Evolutionary conservation across 768 basidiomycete species (phyloP), one percentile per base, ranked within the genome.

Genomic region (Astraeus odoratus): DNA sequence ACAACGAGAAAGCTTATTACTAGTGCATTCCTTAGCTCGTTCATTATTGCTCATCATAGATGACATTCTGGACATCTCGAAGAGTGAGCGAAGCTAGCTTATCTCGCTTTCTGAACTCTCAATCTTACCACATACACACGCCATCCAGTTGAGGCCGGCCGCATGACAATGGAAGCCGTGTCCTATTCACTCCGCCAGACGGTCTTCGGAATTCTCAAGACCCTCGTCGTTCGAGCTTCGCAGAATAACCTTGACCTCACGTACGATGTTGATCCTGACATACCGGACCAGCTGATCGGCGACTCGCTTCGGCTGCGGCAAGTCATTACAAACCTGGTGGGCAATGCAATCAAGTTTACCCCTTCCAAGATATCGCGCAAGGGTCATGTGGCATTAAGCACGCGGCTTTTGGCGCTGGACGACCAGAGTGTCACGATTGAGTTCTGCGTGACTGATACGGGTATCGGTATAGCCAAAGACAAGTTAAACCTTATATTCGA

Each of bases 111-210:
- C 24, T 33, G n/a, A 30, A 29, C 29, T n/a, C n/a, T n/a, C n/a
- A 13, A 16, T 39, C 41, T 51, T 36, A 50, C 12, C 10, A n/a
- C n/a, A n/a, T 50, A 55, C 25, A 46, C 37, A 53, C 29, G 27
- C 31, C 22, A 36, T 53, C 7, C 55, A 96, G 94, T 98, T 58
- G 96, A 99, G 67, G 96, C 95, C 31, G 96, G 96, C 36, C 86
- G 95, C 10, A 99, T 99, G 96, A 98, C 93, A 2, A 96, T 99
- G 87, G 96, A 99, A 67, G 85, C 90, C 23, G 95, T 97, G n/a
- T 86, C 94, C 2, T 99, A 95, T 68, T 97, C 94, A 8, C 76
- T 97, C 23, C 86, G 96, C n/a, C 85, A 92, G 54, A 95, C 91
- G 3, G 91, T 97, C 33, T 98, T 97, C 57, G 91, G 92, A 23